Evolutionary conservation across 2,329 filamentous ascomycete genomes (phyloP).

Genomic region (Gremmenia infestans): DNA sequence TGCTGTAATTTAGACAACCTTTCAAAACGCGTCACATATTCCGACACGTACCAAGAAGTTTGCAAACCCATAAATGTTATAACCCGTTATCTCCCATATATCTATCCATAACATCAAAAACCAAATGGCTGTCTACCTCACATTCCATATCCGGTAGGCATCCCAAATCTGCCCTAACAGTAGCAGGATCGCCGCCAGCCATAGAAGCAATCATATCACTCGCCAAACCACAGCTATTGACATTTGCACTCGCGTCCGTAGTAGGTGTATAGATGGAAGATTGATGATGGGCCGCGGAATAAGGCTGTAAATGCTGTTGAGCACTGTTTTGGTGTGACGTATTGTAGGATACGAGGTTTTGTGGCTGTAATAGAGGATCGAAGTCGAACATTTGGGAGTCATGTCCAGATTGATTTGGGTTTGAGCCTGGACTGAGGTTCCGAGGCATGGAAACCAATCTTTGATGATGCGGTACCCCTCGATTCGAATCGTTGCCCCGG

Average conservation of each 20-base stretch:
- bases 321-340: conserved; percentile 1
- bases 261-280: conserved; percentile 16
- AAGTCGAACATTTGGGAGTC: conserved; percentile 21
- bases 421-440: conserved; percentile 12
- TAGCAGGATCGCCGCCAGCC: conserved; percentile 33
- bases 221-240: conserved; percentile 35
- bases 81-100: conserved; percentile 31
- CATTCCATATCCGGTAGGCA: conserved; percentile 37
- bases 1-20: neutral
- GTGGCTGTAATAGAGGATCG: neutral
- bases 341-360: neutral
- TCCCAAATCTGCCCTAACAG: conserved; percentile 37
- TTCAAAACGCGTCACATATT: no score
- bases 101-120: conserved; percentile 41
- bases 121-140: conserved; percentile 37
- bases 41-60: no score
- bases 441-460: conserved; percentile 13
- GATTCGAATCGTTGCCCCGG: conserved; percentile 6
- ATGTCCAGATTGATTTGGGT: conserved; percentile 7
- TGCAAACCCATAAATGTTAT: conserved; percentile 9
- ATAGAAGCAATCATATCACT: conserved; percentile 42
- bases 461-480: conserved; percentile 11
- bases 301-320: conserved; percentile 14
- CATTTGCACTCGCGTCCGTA: conserved; percentile 13
- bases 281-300: conserved; percentile 10